Conservation (phyloP, 805 yeast genomes). For the Cyberlindnera mycetangii region DNA sequence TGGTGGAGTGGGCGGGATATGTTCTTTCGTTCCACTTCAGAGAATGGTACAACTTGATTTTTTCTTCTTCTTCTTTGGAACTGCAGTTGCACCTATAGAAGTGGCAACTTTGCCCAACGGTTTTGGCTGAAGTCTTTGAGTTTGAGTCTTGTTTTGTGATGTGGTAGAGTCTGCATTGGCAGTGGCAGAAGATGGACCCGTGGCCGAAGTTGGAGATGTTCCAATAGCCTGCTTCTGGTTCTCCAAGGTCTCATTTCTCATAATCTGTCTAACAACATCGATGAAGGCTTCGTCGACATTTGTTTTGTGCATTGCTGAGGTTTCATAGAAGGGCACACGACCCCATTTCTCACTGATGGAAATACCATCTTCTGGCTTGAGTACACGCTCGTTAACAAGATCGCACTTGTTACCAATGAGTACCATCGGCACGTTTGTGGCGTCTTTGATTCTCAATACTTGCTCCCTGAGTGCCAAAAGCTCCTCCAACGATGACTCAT, state of each 20-base stretch:
- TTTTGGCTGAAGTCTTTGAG: slow-evolving; percentile 12
- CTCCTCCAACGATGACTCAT: slow-evolving; percentile 72
- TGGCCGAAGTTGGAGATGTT: slow-evolving; percentile 7
- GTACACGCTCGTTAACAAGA: slow-evolving; percentile 67
- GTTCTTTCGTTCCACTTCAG: slow-evolving; percentile 7
- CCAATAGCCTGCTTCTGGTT: slow-evolving; percentile 4
- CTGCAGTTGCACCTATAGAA: not conserved
- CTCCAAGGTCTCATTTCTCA: slow-evolving; percentile 55
- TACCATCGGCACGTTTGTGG: slow-evolving; percentile 79
- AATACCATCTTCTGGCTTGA: slow-evolving; percentile 79
- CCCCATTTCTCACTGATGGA: slow-evolving; percentile 85
- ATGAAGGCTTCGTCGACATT: slow-evolving; percentile 89
- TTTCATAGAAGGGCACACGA: slow-evolving; percentile 82
- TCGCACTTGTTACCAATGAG: slow-evolving; percentile 92
- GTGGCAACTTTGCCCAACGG: slow-evolving; percentile 19
- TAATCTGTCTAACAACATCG: slow-evolving; percentile 86
- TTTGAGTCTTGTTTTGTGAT: slow-evolving; percentile 5
- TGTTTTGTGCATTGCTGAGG: slow-evolving; percentile 86
- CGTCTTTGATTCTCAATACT: slow-evolving; percentile 78
- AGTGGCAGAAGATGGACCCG: not conserved
- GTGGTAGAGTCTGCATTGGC: not conserved
- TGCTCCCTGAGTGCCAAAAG: slow-evolving; percentile 77
- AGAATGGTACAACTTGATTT: slow-evolving; percentile 27
- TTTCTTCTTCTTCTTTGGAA: slow-evolving; percentile 27
- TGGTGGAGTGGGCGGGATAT: not conserved